Evolutionary conservation across 1,284 basidiomycete genomes (phyloP).

Genomic region (Vanrija humicola): DNA sequence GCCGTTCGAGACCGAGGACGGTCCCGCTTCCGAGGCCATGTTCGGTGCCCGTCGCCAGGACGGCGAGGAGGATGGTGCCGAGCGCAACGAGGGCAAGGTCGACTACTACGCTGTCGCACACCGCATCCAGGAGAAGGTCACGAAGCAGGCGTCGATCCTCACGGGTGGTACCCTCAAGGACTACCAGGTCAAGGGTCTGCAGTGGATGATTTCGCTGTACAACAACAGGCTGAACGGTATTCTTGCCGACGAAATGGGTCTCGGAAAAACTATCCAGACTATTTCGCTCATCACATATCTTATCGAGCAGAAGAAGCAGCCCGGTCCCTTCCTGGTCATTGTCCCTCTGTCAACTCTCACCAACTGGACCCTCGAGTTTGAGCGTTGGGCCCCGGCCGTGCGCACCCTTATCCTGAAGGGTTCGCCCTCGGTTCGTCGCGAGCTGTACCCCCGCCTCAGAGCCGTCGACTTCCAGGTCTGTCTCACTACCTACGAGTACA

Average conservation of each 20-base stretch:
- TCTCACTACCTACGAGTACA: slow-evolving; percentile 97
- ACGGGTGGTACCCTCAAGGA: slow-evolving; percentile 79
- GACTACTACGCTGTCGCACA: slow-evolving; percentile 99
- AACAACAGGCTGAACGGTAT: slow-evolving; percentile 92
- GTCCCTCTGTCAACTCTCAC: slow-evolving; percentile 98
- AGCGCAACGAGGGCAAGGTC: slow-evolving; percentile 64
- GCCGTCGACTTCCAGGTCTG: slow-evolving; percentile 84
- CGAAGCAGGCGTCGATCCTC: slow-evolving; percentile 76
- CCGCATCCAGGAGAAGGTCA: slow-evolving; percentile 82
- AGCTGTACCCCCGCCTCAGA: slow-evolving; percentile 41
- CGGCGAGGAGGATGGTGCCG: slow-evolving; percentile 58
- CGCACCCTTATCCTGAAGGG: slow-evolving; percentile 89
- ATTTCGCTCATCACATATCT: slow-evolving; percentile 95
- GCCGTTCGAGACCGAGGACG: slow-evolving; percentile 58
- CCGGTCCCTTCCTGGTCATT: slow-evolving; percentile 94
- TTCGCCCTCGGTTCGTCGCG: slow-evolving; percentile 59
- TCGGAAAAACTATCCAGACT: slow-evolving; percentile 93
- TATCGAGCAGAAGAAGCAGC: slow-evolving; percentile 85
- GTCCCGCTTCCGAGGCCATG: slow-evolving; percentile 76
- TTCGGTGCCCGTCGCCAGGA: slow-evolving; percentile 75
- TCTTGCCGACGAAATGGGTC: slow-evolving; percentile 94
- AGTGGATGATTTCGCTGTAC: slow-evolving; percentile 93
- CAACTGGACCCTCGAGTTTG: slow-evolving; percentile 97
- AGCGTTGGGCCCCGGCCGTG: slow-evolving; percentile 91
- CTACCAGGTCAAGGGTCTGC: slow-evolving; percentile 93